A percentile compares a stretch with the other conserved stretches of the same genome.
Conservation (phyloP, 495 filamentous ascomycete species). For the Chaetomidium leptoderma region DNA sequence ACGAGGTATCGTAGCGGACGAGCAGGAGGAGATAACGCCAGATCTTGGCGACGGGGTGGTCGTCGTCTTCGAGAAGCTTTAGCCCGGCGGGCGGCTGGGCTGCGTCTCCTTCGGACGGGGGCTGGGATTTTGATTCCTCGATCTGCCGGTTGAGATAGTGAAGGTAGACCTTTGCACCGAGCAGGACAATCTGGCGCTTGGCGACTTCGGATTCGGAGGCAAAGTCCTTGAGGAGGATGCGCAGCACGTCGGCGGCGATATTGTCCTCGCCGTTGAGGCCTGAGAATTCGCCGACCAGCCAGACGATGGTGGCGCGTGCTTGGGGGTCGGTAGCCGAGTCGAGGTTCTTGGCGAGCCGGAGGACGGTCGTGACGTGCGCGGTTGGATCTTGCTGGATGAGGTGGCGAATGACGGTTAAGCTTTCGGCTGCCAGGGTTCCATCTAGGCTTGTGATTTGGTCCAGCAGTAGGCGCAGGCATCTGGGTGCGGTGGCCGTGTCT, state of each 20-base stretch:
- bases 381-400: constrained; percentile 86
- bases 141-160: constrained; percentile 68
- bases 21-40: constrained; percentile 83
- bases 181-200: constrained; percentile 84
- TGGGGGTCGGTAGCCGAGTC: constrained; percentile 78
- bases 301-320: constrained; percentile 89
- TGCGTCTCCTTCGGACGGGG: too few relatives aligned
- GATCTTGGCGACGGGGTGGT: constrained; percentile 66
- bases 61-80: constrained; percentile 43
- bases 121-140: constrained; percentile 30
- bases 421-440: constrained; percentile 82
- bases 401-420: constrained; percentile 87
- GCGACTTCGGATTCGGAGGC: constrained; percentile 75
- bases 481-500: constrained; percentile 60
- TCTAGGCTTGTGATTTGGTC: constrained; percentile 79
- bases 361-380: constrained; percentile 71
- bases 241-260: constrained; percentile 86
- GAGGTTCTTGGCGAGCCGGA: constrained; percentile 86
- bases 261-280: constrained; percentile 72
- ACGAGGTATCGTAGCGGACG: constrained; percentile 86
- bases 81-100: neutral
- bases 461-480: constrained; percentile 78
- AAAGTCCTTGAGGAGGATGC: constrained; percentile 84
- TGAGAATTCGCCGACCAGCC: constrained; percentile 94
- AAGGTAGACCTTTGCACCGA: constrained; percentile 92